phyloP scores from a whole-genome alignment of 106 monocot species.

The Allium sativum region DNA sequence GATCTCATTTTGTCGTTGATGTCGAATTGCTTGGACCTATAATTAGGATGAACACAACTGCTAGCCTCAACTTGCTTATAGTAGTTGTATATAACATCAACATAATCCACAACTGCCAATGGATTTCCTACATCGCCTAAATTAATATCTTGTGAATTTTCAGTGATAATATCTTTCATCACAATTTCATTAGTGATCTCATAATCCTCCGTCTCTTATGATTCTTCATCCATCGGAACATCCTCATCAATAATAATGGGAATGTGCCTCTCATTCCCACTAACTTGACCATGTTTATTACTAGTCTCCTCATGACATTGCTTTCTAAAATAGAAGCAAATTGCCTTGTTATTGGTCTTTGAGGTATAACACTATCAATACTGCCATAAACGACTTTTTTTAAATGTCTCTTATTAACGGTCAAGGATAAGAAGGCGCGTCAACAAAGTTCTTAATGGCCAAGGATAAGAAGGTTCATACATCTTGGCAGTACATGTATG shows the following conservation, averaged over 20 bases:
- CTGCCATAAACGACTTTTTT: no score
- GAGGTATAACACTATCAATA: no score
- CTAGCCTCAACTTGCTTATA: constrained; percentile 51
- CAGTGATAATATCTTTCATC: constrained; percentile 55
- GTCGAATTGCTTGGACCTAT: constrained; percentile 79
- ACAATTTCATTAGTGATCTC: constrained; percentile 54
- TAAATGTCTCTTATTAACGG: no score
- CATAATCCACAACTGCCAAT: constrained; percentile 61
- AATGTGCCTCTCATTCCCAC: constrained; percentile 1
- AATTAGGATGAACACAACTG: constrained; percentile 51
- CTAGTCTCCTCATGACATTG: no score
- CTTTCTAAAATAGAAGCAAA: no score
- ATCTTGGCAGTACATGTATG: no score
- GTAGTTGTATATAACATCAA: constrained; percentile 61
- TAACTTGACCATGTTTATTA: background rate
- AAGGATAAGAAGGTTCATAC: no score
- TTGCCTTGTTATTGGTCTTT: no score
- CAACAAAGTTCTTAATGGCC: no score
- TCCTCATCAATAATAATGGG: constrained; percentile 3
- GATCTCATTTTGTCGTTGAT: constrained; percentile 91
- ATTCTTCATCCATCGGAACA: constrained; percentile 6
- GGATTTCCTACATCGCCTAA: constrained; percentile 52
- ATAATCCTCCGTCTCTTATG: constrained; percentile 11
- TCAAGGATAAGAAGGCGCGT: no score
- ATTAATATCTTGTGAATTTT: constrained; percentile 50